Evolutionary conservation across 306 rosid species (phyloP).

Genomic region (Alnus glutinosa): DNA sequence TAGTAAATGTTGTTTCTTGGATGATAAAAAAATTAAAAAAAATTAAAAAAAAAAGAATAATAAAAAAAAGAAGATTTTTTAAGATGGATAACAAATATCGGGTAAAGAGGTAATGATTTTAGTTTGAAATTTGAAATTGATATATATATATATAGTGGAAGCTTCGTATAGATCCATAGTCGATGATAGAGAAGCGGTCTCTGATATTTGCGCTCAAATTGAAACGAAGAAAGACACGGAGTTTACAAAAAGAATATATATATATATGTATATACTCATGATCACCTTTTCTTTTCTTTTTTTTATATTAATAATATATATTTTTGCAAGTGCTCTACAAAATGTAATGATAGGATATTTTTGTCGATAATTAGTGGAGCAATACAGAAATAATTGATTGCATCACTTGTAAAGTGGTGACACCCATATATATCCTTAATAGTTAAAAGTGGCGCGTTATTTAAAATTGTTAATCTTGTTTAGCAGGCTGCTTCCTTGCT

Average conservation of each 20-base stretch:
- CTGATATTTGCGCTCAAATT: not conserved
- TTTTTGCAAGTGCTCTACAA: not conserved
- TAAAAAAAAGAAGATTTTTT: too few relatives aligned
- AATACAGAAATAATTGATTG: slow-evolving; percentile 7
- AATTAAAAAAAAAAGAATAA: too few relatives aligned
- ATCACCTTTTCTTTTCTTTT: not conserved
- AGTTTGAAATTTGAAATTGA: too few relatives aligned
- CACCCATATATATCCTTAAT: slow-evolving; percentile 2
- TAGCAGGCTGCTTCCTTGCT: too few relatives aligned
- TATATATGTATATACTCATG: not conserved
- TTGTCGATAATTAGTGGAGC: not conserved
- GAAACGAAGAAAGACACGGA: not conserved
- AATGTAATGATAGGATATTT: not conserved
- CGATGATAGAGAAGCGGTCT: not conserved
- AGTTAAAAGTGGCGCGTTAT: too few relatives aligned
- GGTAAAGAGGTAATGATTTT: too few relatives aligned
- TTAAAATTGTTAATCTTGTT: too few relatives aligned
- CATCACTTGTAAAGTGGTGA: slow-evolving; percentile 24
- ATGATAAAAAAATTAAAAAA: too few relatives aligned
- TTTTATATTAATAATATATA: not conserved
- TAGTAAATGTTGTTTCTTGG: too few relatives aligned
- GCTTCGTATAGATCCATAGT: not conserved
- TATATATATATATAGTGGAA: not conserved
- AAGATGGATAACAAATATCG: too few relatives aligned
- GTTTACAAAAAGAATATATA: not conserved